Conservation (phyloP, 164 flowering plant genomes). For the Magnolia officinalis region DNA sequence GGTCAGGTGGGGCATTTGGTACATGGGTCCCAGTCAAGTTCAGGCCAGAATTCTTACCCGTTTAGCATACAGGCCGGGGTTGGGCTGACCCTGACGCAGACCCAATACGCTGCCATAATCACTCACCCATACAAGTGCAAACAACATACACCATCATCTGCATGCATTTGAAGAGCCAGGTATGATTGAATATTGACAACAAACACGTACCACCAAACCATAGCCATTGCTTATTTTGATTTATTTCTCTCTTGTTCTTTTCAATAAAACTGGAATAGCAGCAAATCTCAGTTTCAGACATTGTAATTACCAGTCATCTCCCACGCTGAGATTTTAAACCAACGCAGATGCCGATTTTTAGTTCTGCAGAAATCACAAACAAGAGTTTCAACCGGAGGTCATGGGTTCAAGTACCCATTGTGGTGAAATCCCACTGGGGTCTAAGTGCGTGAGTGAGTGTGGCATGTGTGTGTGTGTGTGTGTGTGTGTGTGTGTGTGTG, state of each 20-base stretch:
- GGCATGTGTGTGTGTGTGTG: too few relatives aligned
- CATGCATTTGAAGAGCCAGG: neutral
- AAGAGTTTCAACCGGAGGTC: too few relatives aligned
- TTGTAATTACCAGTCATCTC: neutral
- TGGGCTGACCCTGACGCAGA: too few relatives aligned
- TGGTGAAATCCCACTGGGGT: too few relatives aligned
- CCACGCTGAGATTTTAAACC: neutral
- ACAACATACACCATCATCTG: neutral
- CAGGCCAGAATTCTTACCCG: too few relatives aligned
- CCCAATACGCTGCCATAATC: neutral
- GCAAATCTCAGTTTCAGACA: neutral
- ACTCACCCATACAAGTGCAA: neutral
- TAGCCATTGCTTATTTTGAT: neutral
- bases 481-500: too few relatives aligned
- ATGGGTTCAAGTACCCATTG: too few relatives aligned
- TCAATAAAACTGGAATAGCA: neutral
- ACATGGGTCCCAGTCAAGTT: too few relatives aligned
- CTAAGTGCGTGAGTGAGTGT: too few relatives aligned
- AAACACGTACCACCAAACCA: neutral
- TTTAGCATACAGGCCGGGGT: too few relatives aligned
- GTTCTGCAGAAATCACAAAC: neutral
- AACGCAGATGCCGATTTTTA: neutral
- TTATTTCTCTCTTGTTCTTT: neutral
- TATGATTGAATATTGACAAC: neutral
- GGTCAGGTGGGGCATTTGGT: too few relatives aligned